These are phyloP conservation scores for Alliaria petiolata DNA, from an alignment of 345 rosid species.

Conservation along the genomic window DNA sequence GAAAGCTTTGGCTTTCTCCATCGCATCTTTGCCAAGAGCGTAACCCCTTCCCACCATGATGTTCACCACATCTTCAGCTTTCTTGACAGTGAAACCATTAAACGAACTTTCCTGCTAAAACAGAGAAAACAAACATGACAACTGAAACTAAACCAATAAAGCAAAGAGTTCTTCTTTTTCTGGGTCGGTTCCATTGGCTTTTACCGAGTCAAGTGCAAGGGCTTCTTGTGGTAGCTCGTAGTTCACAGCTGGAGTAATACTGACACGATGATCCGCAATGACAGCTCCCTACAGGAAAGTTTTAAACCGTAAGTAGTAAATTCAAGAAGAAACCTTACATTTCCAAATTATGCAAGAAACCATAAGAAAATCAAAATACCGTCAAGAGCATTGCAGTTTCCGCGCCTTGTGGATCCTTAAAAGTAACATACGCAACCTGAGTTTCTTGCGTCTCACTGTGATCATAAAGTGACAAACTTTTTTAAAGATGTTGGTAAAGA, in stretches of 20 bases:
- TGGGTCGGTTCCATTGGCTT: neutral
- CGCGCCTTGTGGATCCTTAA: conserved; percentile 85
- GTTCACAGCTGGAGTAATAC: conserved; percentile 57
- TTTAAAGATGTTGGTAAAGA: neutral
- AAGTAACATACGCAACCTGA: conserved; percentile 73
- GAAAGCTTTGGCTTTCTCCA: conserved; percentile 74
- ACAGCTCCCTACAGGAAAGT: conserved; percentile 63
- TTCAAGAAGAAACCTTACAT: neutral
- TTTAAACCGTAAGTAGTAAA: neutral
- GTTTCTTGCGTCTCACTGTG: conserved; percentile 64
- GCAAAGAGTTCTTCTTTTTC: neutral
- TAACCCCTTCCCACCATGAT: conserved; percentile 90
- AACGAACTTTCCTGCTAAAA: conserved; percentile 39
- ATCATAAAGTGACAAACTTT: neutral
- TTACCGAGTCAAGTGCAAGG: conserved; percentile 38
- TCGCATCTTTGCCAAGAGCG: conserved; percentile 82
- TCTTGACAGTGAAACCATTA: conserved; percentile 59
- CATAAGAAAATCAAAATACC: conserved; percentile 38
- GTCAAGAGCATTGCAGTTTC: conserved; percentile 88
- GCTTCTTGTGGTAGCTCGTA: conserved; percentile 83
- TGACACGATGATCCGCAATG: conserved; percentile 70
- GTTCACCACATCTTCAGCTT: conserved; percentile 85
- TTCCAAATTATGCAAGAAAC: neutral
- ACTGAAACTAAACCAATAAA: neutral
- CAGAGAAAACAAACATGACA: conserved; percentile 16